These are phyloP conservation scores for Phlebopus sp. DNA, from an alignment of 1,284 basidiomycete species.

Conservation along the genomic window DNA sequence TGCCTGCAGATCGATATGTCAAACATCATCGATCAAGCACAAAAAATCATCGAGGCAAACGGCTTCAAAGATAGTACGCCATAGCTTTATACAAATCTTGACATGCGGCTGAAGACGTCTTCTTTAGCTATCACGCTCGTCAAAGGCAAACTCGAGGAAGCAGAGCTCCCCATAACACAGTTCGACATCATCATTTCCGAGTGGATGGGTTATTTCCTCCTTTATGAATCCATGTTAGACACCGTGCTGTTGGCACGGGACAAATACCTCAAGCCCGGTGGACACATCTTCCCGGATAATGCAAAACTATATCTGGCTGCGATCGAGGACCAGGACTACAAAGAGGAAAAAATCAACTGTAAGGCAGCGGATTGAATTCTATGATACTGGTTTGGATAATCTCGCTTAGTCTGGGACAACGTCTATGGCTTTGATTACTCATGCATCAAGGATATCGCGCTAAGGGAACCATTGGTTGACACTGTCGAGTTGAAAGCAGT, in stretches of 20 bases:
- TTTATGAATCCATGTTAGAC: constrained; percentile 99
- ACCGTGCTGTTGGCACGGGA: constrained; percentile 96
- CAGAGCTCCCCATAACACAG: constrained; percentile 78
- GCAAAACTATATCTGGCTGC: constrained; percentile 94
- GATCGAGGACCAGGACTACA: constrained; percentile 99
- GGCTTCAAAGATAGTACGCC: constrained; percentile 90
- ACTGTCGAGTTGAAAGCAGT: constrained; percentile 94
- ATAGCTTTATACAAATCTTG: not conserved
- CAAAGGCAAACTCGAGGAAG: constrained; percentile 97
- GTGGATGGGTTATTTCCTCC: constrained; percentile 96
- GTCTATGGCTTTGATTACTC: constrained; percentile 99
- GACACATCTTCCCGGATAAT: constrained; percentile 95
- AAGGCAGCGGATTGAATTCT: constrained; percentile 1
- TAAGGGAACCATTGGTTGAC: constrained; percentile 96
- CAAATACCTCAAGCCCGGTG: constrained; percentile 90
- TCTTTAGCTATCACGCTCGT: constrained; percentile 86
- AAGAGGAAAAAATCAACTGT: constrained; percentile 99
- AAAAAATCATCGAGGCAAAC: constrained; percentile 95
- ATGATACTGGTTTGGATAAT: constrained; percentile 5
- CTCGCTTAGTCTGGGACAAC: constrained; percentile 90
- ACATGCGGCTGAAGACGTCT: constrained; percentile 7
- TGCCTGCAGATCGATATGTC: constrained; percentile 92
- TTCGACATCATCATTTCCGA: constrained; percentile 99
- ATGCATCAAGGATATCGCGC: constrained; percentile 98
- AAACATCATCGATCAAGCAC: constrained; percentile 98